Evolutionary conservation across 208 protist genomes (phyloP), one percentile per base, ranked within the genome.

Genomic region (Trypanosoma rangeli): DNA sequence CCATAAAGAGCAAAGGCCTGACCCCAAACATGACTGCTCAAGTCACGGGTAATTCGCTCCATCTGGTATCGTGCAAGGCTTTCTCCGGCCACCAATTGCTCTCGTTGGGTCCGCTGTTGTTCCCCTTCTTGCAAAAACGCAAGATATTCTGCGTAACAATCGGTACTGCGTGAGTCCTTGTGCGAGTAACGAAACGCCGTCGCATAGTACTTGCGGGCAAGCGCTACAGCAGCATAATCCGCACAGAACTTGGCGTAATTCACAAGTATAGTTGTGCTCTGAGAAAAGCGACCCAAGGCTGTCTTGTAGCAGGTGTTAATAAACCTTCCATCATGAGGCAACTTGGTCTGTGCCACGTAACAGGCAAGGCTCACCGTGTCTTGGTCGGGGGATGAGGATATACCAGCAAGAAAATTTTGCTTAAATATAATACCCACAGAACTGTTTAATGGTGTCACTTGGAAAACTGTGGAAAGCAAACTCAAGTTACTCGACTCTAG

Each of bases 171-270:
- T 29, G 76, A 55, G 55, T 94, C 88, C 3, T 76, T 82, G 15
- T 79, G 75, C 1, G 83, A 82, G 7, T 79, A 77, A n/a, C 64
- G 66, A 74, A 84, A 90, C 0, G 84, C 87, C 49, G 70, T 72
- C 2, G 88, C 78, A 63, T 87, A 89, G 73, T 89, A 87, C 70
- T 86, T 90, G 64, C 88, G 83, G 0, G 88, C 82, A 58, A 94
- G 74, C 4, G 50, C 53, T 54, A 79, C 68, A 64, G 71, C 79
- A 64, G 71, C 73, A 39, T 80, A 74, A 73, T 89, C 80, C 53
- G 74, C 76, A 78, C 88, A 94, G 54, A 94, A 82, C 20, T 82
- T 87, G 26, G 88, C 84, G 78, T 94, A 94, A 76, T 94, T 94
- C 26, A 90, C 79, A 20, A 90, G 73, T 22, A 94, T 74, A 24